These are phyloP conservation scores for Didymella pinodella DNA, from an alignment of 2,329 filamentous ascomycete species.

Conservation along the genomic window DNA sequence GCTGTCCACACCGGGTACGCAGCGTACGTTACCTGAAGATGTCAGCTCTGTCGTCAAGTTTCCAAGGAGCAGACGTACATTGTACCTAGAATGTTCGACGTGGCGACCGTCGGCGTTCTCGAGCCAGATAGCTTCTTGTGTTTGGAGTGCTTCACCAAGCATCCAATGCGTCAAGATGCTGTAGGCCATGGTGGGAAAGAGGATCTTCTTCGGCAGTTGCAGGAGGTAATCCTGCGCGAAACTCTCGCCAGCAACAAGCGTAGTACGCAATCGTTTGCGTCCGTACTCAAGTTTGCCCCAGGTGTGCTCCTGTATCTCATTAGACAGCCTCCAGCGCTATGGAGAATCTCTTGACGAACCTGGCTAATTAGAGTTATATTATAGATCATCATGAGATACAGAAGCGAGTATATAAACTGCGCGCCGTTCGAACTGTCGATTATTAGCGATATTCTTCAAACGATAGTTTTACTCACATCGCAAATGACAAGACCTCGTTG, in stretches of 20 bases:
- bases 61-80: not conserved
- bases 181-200: slow-evolving; percentile 44
- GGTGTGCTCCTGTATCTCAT: slow-evolving; percentile 30
- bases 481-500: slow-evolving; percentile 37
- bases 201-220: slow-evolving; percentile 41
- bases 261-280: slow-evolving; percentile 37
- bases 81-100: slow-evolving; percentile 10
- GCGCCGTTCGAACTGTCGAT: slow-evolving; percentile 37
- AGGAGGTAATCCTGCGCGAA: slow-evolving; percentile 43
- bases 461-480: slow-evolving; percentile 26
- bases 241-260: slow-evolving; percentile 37
- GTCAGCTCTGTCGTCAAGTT: slow-evolving; percentile 16
- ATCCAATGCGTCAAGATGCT: slow-evolving; percentile 43
- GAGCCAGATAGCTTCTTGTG: slow-evolving; percentile 38
- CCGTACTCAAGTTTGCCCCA: slow-evolving; percentile 41
- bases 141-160: slow-evolving; percentile 43
- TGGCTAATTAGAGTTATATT: slow-evolving; percentile 40
- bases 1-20: slow-evolving; percentile 40
- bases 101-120: slow-evolving; percentile 21
- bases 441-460: slow-evolving; percentile 6
- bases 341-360: slow-evolving; percentile 5
- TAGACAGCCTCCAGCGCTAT: not conserved
- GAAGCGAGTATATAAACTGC: slow-evolving; percentile 42
- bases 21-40: slow-evolving; percentile 24
- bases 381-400: slow-evolving; percentile 45